Base-by-base conservation (phyloP, 768 basidiomycete species). In the Psilocybe cyanescens region DNA sequence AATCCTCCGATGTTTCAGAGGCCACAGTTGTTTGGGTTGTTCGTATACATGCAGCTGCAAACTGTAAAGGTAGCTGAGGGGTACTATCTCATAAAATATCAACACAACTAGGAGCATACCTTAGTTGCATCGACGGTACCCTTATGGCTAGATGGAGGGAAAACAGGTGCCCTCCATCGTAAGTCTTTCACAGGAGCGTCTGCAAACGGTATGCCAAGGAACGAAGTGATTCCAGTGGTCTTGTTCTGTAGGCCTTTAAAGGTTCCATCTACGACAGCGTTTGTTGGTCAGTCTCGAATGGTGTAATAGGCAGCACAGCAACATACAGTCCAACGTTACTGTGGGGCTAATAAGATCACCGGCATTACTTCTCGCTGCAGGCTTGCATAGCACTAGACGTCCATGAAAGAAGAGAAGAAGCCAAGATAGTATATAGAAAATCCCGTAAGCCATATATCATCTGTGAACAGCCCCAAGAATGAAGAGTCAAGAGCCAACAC, bases 1-100 rank as follows among this genome's bases (percentile, higher is more conserved):
- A 81, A 59, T 81, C 79, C 63, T 81, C 80, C 8, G 76, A 73
- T 35, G 74, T 74, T 12, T 73, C 71, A 24, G 70, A n/a, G 1
- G 62, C 59, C 1, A 76, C 69, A 1, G 62, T 67, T 0, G 64
- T 71, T 52, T 76, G 75, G 11, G 70, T 69, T 1, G 76, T 71
- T 29, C 63, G 59, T 49, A 81, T 75, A 57, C 79, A 81, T 2
- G 66, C 67, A 52, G 69, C 65, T 17, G 69, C 73, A 58, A 78
- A 75, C 79, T 81, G 9, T 8, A 55, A 29, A 30, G 52, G n/a
- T 9, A 37, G 33, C 4, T 8, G 35, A 19, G 8, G 3, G 8
- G 12, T 16, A 8, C 3, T 17, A 53, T 31, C 33, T 8, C 17
- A 24, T 33, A 7, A 24, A 17, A 28, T 8, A 53, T 17, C 8